Evolutionary conservation across 805 yeast genomes (phyloP), one percentile per base, ranked within the genome.

Genomic region (Geotrichum ghanense): DNA sequence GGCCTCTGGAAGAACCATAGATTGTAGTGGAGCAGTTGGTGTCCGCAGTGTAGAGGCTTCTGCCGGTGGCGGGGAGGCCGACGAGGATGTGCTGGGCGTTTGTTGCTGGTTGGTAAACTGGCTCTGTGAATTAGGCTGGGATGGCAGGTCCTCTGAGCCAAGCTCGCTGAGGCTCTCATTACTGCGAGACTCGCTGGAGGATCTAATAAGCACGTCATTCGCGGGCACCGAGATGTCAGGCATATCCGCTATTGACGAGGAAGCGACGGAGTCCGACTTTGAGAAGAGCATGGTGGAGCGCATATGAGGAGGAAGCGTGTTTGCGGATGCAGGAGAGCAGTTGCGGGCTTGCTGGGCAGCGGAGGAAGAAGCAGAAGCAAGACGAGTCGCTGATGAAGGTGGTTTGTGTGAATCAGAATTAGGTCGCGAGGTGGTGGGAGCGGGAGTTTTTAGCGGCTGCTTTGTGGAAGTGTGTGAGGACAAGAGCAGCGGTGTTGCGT

Each of bases 351-450:
- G 37, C 37, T 31, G 37, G 37, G 12, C 37, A 31, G 16, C 16
- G 16, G 12, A 19, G 37, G 37, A 31, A 12, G 37, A 31, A 31
- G 37, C 37, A 31, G 37, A 31, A 31, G 37, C 37, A 31, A 31
- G 16, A 19, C 37, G 16, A 31, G 37, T 31, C 12, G 37, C 37
- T 16, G 37, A n/a, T 9, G 31, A n/a, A n/a, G n/a, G n/a, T n/a
- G n/a, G n/a, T n/a, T n/a, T n/a, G n/a, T n/a, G n/a, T n/a, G n/a
- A 14, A 25, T 25, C 14, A n/a, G 37, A 31, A 31, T 31, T 19
- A 31, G 16, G 37, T 31, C 12, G 37, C 12, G 37, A 31, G 16
- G 19, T 19, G 16, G 37, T 31, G 16, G 37, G 12, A 5, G 37
- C n/a, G n/a, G n/a, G n/a, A n/a, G n/a, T n/a, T n/a, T n/a, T n/a